Conservation (phyloP, 768 basidiomycete genomes). For the Bullera alba region DNA sequence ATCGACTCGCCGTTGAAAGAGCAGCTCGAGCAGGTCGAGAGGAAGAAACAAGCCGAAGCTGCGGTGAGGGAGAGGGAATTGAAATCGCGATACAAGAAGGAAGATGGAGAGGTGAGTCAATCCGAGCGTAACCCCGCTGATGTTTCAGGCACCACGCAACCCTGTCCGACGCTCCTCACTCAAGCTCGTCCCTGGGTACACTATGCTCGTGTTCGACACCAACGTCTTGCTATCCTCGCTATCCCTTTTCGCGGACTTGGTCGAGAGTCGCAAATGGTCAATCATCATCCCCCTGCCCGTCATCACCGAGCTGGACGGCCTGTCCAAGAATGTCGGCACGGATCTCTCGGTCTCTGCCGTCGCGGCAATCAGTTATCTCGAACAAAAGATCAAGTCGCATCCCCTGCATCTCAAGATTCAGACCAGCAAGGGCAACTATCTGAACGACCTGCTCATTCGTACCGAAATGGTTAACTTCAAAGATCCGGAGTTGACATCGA, state of each 20-base stretch:
- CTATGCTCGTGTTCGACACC: constrained; percentile 84
- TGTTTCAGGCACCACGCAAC: constrained; percentile 48
- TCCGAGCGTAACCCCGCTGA: too few species aligned
- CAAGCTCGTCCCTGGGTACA: constrained; percentile 73
- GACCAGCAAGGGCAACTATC: constrained; percentile 90
- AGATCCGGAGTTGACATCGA: constrained; percentile 47
- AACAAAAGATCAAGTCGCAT: constrained; percentile 66
- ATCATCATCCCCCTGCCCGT: constrained; percentile 87
- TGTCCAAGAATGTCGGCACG: constrained; percentile 55
- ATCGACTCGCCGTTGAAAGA: constrained; percentile 53
- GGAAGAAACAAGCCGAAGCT: constrained; percentile 60
- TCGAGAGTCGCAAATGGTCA: constrained; percentile 78
- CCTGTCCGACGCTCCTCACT: constrained; percentile 37
- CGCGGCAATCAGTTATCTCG: constrained; percentile 67
- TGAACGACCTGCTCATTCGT: constrained; percentile 70
- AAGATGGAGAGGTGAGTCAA: constrained; percentile 56
- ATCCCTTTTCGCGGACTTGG: constrained; percentile 60
- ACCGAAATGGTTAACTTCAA: constrained; percentile 73
- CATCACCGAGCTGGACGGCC: constrained; percentile 94
- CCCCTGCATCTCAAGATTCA: constrained; percentile 79
- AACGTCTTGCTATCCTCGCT: constrained; percentile 87
- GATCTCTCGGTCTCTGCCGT: constrained; percentile 68
- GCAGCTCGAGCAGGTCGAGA: constrained; percentile 60
- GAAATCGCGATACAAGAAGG: constrained; percentile 59
- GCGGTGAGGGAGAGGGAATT: constrained; percentile 61